Base-by-base conservation (phyloP, 441 rosid genomes). In the Gossypium laxum region DNA sequence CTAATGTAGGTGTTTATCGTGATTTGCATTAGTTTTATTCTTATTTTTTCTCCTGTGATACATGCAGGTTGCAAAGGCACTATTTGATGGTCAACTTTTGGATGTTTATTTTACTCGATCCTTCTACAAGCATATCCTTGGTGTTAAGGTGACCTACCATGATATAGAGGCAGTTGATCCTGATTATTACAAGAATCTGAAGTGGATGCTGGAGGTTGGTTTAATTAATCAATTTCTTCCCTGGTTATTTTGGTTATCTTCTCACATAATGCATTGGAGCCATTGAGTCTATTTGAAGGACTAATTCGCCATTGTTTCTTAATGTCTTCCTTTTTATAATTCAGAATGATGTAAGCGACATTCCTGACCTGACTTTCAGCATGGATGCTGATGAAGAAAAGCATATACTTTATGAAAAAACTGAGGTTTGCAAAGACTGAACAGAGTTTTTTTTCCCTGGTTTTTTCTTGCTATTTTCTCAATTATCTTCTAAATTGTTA, bases 131-230 rank as follows among this genome's bases (percentile, higher is more conserved):
- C 98, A 95, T 80, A 95, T 95, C 65, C 94, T 95, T 41, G 98
- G 92, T 45, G 95, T 88, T 43, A 95, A 95, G 82, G 98, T 95
- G 78, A 95, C 99, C 14, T 95, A 95, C 76, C 98, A 95, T 82
- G 98, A 95, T 83, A 95, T 95, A 72, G 99, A 92, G 87, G 97
- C 99, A 48, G 97, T 95, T 79, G 99, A 92, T 84, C 99, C 99
- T 76, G 99, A 95, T 83, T 95, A 95, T 80, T 95, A 91, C 86
- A 92, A 91, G 84, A 95, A 87, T 74, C 79, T 95, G 83, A 95
- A 95, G 89, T 95, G 99, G 99, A 85, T 95, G 90, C 82, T 95
- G 26, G 98, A 95, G 97, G 99, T 92, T 61, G 64, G 96, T 76
- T 28, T 60, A 69, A 72, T 72, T 55, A 7, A 32, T 18, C 24